phyloP scores from a whole-genome alignment of 768 basidiomycete genomes.

The Termitomyces sp. region DNA sequence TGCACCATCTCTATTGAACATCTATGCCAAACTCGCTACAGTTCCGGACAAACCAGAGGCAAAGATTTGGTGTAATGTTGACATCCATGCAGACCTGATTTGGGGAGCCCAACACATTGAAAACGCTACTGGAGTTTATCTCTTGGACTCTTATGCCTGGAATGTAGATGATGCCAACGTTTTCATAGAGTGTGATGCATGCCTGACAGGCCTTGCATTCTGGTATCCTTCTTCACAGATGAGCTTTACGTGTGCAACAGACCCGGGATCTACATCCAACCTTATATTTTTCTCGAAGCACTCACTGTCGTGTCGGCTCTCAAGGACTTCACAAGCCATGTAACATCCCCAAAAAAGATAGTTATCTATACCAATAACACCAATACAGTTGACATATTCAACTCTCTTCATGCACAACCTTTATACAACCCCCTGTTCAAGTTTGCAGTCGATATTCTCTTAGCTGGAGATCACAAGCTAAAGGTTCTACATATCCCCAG shows the following conservation, averaged over 20 bases:
- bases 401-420: constrained; percentile 3
- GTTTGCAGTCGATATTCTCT: constrained; percentile 13
- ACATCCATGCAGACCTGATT: too few relatives aligned
- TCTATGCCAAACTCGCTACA: constrained; percentile 29
- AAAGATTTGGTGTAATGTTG: constrained; percentile 20
- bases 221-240: constrained; percentile 16
- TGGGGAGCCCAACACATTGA: too few relatives aligned
- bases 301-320: constrained; percentile 19
- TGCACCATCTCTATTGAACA: constrained; percentile 21
- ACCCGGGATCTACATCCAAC: background rate
- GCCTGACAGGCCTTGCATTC: constrained; percentile 15
- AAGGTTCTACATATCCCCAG: background rate
- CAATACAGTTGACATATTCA: constrained; percentile 20
- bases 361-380: constrained; percentile 19
- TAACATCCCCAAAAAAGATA: background rate
- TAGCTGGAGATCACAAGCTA: background rate
- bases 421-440: constrained; percentile 17
- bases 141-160: too few relatives aligned
- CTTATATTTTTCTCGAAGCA: constrained; percentile 25
- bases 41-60: background rate
- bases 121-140: constrained; percentile 19
- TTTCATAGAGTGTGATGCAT: constrained; percentile 12
- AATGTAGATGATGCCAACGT: too few relatives aligned
- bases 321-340: too few relatives aligned
- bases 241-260: constrained; percentile 11